A percentile compares a stretch with the other conserved stretches of the same genome.
Conservation (phyloP, 306 rosid species). For the Aeschynomene evenia region DNA sequence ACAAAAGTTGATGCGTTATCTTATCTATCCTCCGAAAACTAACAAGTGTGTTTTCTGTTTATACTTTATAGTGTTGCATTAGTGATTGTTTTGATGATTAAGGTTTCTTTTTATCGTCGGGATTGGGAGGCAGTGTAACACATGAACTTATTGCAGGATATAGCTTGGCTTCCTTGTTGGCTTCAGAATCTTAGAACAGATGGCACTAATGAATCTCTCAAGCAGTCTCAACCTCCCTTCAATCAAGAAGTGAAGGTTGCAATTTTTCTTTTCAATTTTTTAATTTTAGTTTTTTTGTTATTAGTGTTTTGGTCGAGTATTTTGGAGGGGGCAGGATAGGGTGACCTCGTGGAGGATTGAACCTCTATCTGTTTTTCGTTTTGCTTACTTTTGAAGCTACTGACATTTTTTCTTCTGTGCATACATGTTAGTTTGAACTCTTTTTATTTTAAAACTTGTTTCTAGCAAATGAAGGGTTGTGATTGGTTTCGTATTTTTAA, state of each 20-base stretch:
- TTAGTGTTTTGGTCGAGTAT: background rate
- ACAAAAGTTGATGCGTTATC: background rate
- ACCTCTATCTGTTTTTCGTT: background rate
- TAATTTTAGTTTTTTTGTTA: background rate
- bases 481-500: background rate
- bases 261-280: slow-evolving; percentile 18
- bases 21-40: background rate
- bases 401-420: background rate
- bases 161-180: slow-evolving; percentile 88
- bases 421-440: background rate
- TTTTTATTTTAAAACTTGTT: background rate
- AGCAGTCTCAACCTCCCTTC: slow-evolving; percentile 36
- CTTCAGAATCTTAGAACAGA: slow-evolving; percentile 64
- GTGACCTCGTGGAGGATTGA: background rate
- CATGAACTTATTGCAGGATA: slow-evolving; percentile 49
- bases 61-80: background rate
- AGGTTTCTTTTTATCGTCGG: slow-evolving; percentile 10
- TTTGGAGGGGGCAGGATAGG: background rate
- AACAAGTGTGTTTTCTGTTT: background rate
- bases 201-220: slow-evolving; percentile 37
- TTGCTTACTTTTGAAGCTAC: background rate
- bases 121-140: slow-evolving; percentile 19
- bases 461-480: background rate
- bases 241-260: slow-evolving; percentile 50
- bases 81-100: background rate